Conservation (phyloP, 2,329 filamentous ascomycete species). For the Fusarium coicis region DNA sequence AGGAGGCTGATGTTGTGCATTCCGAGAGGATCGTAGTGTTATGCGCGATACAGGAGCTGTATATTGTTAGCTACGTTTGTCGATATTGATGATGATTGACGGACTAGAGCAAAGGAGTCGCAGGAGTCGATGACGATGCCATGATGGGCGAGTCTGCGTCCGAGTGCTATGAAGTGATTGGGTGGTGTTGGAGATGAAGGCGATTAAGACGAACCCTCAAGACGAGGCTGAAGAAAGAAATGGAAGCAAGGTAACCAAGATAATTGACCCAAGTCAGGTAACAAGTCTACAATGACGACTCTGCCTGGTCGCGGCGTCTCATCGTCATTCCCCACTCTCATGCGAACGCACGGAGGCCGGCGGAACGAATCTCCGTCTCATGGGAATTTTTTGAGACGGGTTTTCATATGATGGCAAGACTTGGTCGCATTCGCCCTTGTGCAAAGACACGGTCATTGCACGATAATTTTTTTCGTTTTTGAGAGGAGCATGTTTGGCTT, state of each 20-base stretch:
- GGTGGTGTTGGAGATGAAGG: background rate
- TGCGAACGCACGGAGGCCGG: slow-evolving; percentile 19
- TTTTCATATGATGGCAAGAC: slow-evolving; percentile 30
- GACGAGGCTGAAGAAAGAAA: slow-evolving; percentile 3
- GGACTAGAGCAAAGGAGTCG: slow-evolving; percentile 79
- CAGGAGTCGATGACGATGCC: slow-evolving; percentile 76
- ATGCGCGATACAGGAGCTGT: slow-evolving; percentile 91
- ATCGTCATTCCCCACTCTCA: slow-evolving; percentile 41
- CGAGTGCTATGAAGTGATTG: background rate
- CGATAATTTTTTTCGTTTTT: background rate
- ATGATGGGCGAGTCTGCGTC: slow-evolving; percentile 53
- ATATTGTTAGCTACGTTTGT: slow-evolving; percentile 1
- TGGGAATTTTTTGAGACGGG: slow-evolving; percentile 38
- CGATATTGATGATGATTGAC: slow-evolving; percentile 44
- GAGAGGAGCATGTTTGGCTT: slow-evolving; percentile 31
- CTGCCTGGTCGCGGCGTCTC: slow-evolving; percentile 12
- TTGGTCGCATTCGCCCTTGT: background rate
- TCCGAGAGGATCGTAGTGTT: slow-evolving; percentile 93
- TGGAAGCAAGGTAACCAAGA: background rate
- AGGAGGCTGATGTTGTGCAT: slow-evolving; percentile 87
- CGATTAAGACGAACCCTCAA: background rate
- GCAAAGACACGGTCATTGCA: slow-evolving; percentile 1
- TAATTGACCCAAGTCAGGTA: background rate
- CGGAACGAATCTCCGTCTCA: slow-evolving; percentile 35
- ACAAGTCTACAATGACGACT: slow-evolving; percentile 39